These are phyloP conservation scores for Gamsiella multidivaricata DNA, from an alignment of 192 early-diverging fungal species.

Conservation along the genomic window DNA sequence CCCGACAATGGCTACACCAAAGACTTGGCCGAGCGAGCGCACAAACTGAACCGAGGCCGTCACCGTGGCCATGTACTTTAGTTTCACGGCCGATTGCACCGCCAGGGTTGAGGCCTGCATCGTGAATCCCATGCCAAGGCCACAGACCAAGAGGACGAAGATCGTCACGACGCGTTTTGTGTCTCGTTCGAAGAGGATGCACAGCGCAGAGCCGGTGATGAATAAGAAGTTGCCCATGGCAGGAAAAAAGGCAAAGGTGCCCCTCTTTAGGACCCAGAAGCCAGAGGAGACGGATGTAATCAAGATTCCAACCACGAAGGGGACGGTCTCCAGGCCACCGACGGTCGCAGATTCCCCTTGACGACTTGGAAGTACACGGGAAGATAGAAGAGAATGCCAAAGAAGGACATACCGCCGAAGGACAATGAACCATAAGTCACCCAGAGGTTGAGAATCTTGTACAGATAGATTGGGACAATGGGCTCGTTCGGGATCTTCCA, in stretches of 20 bases:
- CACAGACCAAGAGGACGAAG: slow-evolving; percentile 66
- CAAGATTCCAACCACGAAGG: slow-evolving; percentile 66
- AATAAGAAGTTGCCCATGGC: slow-evolving; percentile 63
- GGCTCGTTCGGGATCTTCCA: slow-evolving; percentile 68
- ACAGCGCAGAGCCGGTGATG: slow-evolving; percentile 65
- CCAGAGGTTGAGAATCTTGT: slow-evolving; percentile 67
- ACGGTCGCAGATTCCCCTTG: slow-evolving; percentile 62
- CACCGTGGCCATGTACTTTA: slow-evolving; percentile 63
- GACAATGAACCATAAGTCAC: slow-evolving; percentile 59
- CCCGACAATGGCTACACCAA: slow-evolving; percentile 64
- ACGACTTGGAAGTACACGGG: slow-evolving; percentile 76
- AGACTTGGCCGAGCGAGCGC: slow-evolving; percentile 63
- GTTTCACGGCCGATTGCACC: slow-evolving; percentile 54
- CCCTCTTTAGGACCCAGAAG: slow-evolving; percentile 63
- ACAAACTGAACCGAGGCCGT: slow-evolving; percentile 64
- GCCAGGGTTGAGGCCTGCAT: slow-evolving; percentile 64
- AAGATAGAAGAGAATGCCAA: slow-evolving; percentile 69
- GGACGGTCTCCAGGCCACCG: slow-evolving; percentile 72
- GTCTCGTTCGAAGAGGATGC: slow-evolving; percentile 62
- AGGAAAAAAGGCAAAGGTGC: slow-evolving; percentile 60
- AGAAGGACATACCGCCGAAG: slow-evolving; percentile 67
- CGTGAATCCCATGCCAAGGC: slow-evolving; percentile 66
- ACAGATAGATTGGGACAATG: slow-evolving; percentile 61
- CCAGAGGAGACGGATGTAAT: slow-evolving; percentile 64
- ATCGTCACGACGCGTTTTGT: slow-evolving; percentile 62